Evolutionary conservation across 371 early-diverging fungal genomes (phyloP), one percentile per base, ranked within the genome.

Genomic region (Smittium mucronatum): DNA sequence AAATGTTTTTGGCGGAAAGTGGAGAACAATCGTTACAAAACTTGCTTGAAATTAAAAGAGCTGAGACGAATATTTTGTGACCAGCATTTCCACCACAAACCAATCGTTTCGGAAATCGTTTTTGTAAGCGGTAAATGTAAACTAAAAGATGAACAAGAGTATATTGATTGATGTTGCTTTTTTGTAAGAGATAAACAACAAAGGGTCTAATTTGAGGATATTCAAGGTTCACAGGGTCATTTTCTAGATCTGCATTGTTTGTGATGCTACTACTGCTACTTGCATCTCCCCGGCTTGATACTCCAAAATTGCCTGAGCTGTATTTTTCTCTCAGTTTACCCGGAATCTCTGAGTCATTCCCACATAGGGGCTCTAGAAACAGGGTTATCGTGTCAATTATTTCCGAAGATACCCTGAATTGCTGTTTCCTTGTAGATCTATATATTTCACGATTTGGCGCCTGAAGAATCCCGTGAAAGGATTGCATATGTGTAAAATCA

Each of bases 11-110:
- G 1, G 77, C 71, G 1, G 78, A 73, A 29, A 78, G 69, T 5
- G 78, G 78, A 36, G 70, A 72, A 57, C 74, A 30, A 64, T 78
- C 78, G 69, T 78, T 77, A 64, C 76, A 76, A 30, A 78, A 78
- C 70, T 78, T 78, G 68, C 78, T 78, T 21, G 78, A 74, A 1
- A 78, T 73, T 34, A 78, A 67, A 11, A 78, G 34, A 0, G 78
- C 77, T 0, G 75, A 70, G 57, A 78, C 21, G 63, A 78, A 76
- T 57, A 78, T 36, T 66, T 78, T 78, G 69, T 78, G 77, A 58
- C 72, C 76, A 59, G 78, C 78, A 1, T 74, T 75, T 36, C 74
- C 78, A 63, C 74, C 76, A 16, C 74, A 68, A 21, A 77, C n/a
- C 21, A 75, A 70, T 30, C 69, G 69, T 34, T 68, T 69, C 11